Evolutionary conservation across 805 yeast genomes (phyloP).

Genomic region (Starmerella scarabaei): DNA sequence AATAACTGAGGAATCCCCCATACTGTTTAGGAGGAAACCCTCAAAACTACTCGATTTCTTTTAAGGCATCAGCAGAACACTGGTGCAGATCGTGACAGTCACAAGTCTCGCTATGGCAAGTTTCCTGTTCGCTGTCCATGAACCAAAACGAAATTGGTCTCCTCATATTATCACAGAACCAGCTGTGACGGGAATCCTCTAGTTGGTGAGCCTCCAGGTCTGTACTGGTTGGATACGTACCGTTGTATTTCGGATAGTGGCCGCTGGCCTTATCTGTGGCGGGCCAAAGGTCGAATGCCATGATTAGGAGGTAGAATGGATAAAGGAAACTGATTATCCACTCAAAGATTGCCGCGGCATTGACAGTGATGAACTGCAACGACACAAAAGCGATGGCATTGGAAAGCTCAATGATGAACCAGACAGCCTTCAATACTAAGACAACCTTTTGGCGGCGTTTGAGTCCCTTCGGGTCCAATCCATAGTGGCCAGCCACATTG

Average conservation of each 20-base stretch:
- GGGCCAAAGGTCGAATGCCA: slow-evolving; percentile 59
- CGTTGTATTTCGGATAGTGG: slow-evolving; percentile 15
- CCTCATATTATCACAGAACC: no score
- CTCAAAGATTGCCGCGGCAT: slow-evolving; percentile 54
- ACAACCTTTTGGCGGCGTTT: slow-evolving; percentile 23
- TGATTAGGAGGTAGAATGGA: slow-evolving; percentile 49
- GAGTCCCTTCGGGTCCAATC: slow-evolving; percentile 34
- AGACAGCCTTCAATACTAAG: slow-evolving; percentile 41
- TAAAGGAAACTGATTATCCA: slow-evolving; percentile 84
- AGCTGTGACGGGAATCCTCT: no score
- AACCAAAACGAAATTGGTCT: no score
- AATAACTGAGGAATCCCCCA: neutral
- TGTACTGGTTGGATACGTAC: slow-evolving; percentile 12
- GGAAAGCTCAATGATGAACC: slow-evolving; percentile 54
- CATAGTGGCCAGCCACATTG: slow-evolving; percentile 34
- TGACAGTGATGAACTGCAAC: slow-evolving; percentile 28
- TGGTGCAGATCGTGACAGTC: no score
- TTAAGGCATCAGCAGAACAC: no score
- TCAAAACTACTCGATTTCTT: no score
- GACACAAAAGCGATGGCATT: slow-evolving; percentile 52
- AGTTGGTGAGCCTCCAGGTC: no score
- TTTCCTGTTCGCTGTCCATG: no score
- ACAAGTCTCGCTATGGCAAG: no score
- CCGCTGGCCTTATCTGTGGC: slow-evolving; percentile 35
- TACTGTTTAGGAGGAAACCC: neutral